Conservation (phyloP, 1,284 basidiomycete genomes). For the Ceratobasidium papillatum region DNA sequence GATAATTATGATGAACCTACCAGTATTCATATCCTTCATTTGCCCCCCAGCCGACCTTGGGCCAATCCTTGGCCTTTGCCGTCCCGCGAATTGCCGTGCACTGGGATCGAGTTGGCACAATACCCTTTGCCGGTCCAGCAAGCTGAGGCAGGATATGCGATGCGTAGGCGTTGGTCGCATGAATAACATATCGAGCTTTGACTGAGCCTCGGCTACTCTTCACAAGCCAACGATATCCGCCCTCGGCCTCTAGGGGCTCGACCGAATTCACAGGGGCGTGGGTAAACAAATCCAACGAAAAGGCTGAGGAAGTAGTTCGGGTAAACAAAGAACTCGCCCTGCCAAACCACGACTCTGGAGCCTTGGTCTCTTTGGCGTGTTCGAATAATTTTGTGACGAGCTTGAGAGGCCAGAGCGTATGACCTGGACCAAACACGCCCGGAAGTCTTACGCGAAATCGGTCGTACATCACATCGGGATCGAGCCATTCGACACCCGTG, state of each 20-base stretch:
- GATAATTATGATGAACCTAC: slow-evolving; percentile 51
- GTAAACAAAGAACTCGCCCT: slow-evolving; percentile 15
- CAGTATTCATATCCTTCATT: slow-evolving; percentile 76
- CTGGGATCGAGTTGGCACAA: slow-evolving; percentile 79
- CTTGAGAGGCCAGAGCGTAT: slow-evolving; percentile 82
- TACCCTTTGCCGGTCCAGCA: slow-evolving; percentile 58
- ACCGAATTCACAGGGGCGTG: slow-evolving; percentile 70
- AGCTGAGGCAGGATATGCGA: slow-evolving; percentile 72
- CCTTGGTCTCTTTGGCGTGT: slow-evolving; percentile 42
- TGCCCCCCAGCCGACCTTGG: slow-evolving; percentile 51
- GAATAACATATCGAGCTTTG: slow-evolving; percentile 68
- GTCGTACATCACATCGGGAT: slow-evolving; percentile 18
- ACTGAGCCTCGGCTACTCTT: slow-evolving; percentile 68
- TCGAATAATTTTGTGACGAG: slow-evolving; percentile 69
- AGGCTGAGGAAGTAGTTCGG: slow-evolving; percentile 30
- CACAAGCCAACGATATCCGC: slow-evolving; percentile 58
- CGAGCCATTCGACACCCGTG: slow-evolving; percentile 58
- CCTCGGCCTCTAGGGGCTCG: slow-evolving; percentile 43
- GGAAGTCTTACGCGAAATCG: slow-evolving; percentile 65
- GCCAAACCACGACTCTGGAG: slow-evolving; percentile 27
- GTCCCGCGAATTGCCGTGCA: slow-evolving; percentile 68
- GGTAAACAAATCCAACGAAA: slow-evolving; percentile 69
- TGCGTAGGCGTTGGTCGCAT: slow-evolving; percentile 83
- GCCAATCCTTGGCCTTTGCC: slow-evolving; percentile 48
- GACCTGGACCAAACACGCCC: slow-evolving; percentile 60